Percentiles rank a stretch among this genome's conserved stretches.
These are phyloP conservation scores for Backusella westeae DNA, from an alignment of 192 early-diverging fungal species.

Conservation along the genomic window DNA sequence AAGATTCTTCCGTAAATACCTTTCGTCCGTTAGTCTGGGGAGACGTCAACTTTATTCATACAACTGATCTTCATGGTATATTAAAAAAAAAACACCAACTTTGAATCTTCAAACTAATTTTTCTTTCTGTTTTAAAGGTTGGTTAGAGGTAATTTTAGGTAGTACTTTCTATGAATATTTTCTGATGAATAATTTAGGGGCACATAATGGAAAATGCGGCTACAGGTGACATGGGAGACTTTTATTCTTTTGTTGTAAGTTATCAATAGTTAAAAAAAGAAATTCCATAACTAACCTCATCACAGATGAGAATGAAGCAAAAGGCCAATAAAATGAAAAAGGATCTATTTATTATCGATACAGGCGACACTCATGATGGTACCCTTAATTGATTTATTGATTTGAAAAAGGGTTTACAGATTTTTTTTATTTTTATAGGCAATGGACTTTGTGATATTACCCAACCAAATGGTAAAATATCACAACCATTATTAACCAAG, in stretches of 20 bases:
- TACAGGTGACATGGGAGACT: conserved; percentile 53
- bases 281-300: not conserved
- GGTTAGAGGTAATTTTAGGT: conserved; percentile 16
- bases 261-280: not conserved
- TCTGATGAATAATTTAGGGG: conserved; percentile 4
- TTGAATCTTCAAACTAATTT: not conserved
- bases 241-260: conserved; percentile 48
- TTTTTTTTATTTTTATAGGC: conserved; percentile 13
- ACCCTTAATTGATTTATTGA: not conserved
- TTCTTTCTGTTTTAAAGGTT: conserved; percentile 11
- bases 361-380: conserved; percentile 48
- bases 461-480: conserved; percentile 28
- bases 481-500: conserved; percentile 36
- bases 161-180: not conserved
- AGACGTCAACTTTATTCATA: conserved; percentile 50
- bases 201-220: conserved; percentile 36
- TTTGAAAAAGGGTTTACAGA: not conserved
- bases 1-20: conserved; percentile 10
- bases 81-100: not conserved
- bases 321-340: conserved; percentile 40
- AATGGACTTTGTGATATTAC: conserved; percentile 42
- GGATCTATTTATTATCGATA: conserved; percentile 55
- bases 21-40: conserved; percentile 43
- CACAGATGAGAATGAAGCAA: conserved; percentile 42
- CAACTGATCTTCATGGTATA: conserved; percentile 41